These are phyloP conservation scores for Ricinus communis DNA, from an alignment of 345 rosid genomes.

Conservation along the genomic window DNA sequence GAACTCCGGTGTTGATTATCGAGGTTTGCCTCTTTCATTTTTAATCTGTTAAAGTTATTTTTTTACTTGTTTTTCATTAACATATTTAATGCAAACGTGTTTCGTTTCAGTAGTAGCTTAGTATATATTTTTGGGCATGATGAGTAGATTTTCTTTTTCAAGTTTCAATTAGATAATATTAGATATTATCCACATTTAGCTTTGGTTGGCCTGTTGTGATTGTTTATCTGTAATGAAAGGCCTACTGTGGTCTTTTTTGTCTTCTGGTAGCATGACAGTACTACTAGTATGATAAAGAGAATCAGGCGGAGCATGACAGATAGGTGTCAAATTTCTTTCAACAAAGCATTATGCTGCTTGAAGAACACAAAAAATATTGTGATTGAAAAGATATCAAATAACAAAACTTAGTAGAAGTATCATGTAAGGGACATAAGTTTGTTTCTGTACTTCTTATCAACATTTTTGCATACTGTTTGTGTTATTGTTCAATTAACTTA, in stretches of 20 bases:
- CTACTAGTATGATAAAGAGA: too few relatives aligned
- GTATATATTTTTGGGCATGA: neutral
- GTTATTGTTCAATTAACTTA: too few relatives aligned
- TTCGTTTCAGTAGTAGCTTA: neutral
- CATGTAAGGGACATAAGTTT: too few relatives aligned
- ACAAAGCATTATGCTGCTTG: too few relatives aligned
- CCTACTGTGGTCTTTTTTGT: neutral
- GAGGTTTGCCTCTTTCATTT: slow-evolving; percentile 41
- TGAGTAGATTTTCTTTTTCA: neutral
- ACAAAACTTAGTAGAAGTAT: too few relatives aligned
- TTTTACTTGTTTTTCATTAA: neutral
- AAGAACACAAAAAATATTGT: too few relatives aligned
- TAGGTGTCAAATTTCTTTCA: neutral
- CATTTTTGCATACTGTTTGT: too few relatives aligned
- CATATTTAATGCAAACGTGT: neutral
- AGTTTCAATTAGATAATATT: neutral
- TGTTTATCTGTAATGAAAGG: neutral
- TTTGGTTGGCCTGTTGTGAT: neutral
- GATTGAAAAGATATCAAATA: too few relatives aligned
- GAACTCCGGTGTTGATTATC: slow-evolving; percentile 89
- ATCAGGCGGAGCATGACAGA: neutral
- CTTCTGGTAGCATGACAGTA: neutral
- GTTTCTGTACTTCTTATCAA: too few relatives aligned
- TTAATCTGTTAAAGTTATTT: too few relatives aligned
- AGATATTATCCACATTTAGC: neutral